A percentile compares a stretch with the other conserved stretches of the same genome.
Evolutionary conservation across 805 yeast species (phyloP).

Genomic region (Saccharomycopsis selenospora): DNA sequence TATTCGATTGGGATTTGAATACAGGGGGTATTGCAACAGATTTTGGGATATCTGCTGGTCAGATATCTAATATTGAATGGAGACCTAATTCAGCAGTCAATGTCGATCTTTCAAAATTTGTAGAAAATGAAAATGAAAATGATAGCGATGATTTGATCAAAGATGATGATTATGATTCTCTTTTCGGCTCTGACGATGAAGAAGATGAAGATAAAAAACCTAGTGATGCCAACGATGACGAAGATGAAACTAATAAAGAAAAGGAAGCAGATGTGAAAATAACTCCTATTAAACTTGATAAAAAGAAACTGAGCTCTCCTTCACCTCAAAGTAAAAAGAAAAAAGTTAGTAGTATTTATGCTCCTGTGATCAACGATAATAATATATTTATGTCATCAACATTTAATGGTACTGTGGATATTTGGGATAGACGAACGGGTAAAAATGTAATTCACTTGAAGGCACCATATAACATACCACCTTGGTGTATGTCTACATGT

Average conservation of each 20-base stretch:
- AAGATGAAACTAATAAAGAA: conserved; percentile 8
- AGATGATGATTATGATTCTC: conserved; percentile 46
- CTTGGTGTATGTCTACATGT: conserved; percentile 87
- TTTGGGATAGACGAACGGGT: conserved; percentile 72
- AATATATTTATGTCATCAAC: conserved; percentile 69
- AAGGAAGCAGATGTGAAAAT: conserved; percentile 22
- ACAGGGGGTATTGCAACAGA: conserved; percentile 49
- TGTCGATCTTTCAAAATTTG: conserved; percentile 22
- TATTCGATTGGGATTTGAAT: conserved; percentile 80
- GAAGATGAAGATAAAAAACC: conserved; percentile 23
- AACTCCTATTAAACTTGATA: background rate
- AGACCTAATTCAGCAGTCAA: conserved; percentile 53
- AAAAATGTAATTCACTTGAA: conserved; percentile 38
- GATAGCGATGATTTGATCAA: conserved; percentile 28
- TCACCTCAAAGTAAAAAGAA: background rate
- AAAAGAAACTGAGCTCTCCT: no score
- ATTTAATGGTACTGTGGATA: conserved; percentile 69
- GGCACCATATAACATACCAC: conserved; percentile 66
- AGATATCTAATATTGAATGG: conserved; percentile 67
- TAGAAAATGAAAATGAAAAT: conserved; percentile 21
- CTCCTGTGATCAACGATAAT: conserved; percentile 29
- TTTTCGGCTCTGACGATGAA: conserved; percentile 54
- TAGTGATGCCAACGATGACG: conserved; percentile 12
- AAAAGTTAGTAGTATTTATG: background rate
- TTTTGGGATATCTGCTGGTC: conserved; percentile 61